Evolutionary conservation across 2,329 filamentous ascomycete genomes (phyloP).

Genomic region (Hypoxylon sp.): DNA sequence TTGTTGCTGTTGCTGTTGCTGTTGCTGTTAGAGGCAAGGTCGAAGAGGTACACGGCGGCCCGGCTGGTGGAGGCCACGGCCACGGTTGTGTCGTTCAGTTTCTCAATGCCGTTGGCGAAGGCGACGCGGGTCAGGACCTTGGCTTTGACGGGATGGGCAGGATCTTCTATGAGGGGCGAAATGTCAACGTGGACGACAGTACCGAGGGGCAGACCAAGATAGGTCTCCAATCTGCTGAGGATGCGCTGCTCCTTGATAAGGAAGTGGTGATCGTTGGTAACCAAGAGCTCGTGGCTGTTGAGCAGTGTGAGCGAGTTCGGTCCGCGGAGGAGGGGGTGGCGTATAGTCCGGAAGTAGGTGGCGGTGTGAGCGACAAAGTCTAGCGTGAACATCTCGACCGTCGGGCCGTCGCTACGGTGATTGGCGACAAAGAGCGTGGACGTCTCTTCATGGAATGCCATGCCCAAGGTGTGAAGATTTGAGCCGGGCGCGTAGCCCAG

Average conservation of each 20-base stretch:
- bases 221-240: conserved; percentile 52
- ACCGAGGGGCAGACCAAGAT: conserved; percentile 50
- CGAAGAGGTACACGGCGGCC: conserved; percentile 50
- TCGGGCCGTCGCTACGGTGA: conserved; percentile 52
- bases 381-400: conserved; percentile 56
- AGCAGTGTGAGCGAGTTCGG: conserved; percentile 56
- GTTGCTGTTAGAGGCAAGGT: conserved; percentile 23
- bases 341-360: conserved; percentile 53
- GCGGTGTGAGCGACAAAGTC: conserved; percentile 51
- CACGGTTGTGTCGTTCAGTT: conserved; percentile 54
- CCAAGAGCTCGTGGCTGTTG: conserved; percentile 53
- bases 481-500: conserved; percentile 40
- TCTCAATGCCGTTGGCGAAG: conserved; percentile 58
- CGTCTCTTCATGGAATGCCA: conserved; percentile 53
- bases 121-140: conserved; percentile 51
- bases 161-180: conserved; percentile 34
- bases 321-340: conserved; percentile 53
- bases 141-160: conserved; percentile 34
- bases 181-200: conserved; percentile 54
- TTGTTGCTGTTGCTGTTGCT: neutral
- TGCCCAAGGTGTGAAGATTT: conserved; percentile 56
- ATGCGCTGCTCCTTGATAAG: conserved; percentile 41
- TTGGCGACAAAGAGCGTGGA: conserved; percentile 54
- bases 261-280: conserved; percentile 58
- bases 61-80: conserved; percentile 54